These are phyloP conservation scores for Pezicula carpinea DNA, from an alignment of 2,329 filamentous ascomycete genomes.

Conservation along the genomic window DNA sequence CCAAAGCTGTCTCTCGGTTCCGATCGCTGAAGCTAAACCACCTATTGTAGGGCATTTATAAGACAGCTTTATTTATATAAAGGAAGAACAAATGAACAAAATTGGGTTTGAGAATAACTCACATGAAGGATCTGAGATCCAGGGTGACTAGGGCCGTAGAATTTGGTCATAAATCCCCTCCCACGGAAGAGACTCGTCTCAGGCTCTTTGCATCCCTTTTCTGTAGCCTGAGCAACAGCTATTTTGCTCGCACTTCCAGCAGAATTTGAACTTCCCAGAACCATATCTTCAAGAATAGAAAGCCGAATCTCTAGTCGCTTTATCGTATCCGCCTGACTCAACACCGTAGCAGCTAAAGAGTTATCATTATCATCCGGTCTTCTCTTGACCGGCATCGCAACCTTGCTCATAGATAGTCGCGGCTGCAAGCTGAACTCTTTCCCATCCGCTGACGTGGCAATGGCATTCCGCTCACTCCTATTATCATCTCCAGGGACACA, in stretches of 20 bases:
- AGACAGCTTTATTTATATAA: too few species aligned
- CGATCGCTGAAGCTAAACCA: background rate
- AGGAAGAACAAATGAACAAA: background rate
- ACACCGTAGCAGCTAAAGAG: background rate
- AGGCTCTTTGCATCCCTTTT: background rate
- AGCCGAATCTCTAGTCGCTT: background rate
- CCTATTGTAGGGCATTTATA: too few species aligned
- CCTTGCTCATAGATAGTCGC: background rate
- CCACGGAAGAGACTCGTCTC: background rate
- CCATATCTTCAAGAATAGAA: background rate
- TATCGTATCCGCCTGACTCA: background rate
- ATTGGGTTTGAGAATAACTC: background rate
- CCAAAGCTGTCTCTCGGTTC: background rate
- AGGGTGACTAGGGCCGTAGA: conserved; percentile 2
- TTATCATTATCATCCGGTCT: background rate
- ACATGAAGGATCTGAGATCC: background rate
- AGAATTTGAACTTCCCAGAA: background rate
- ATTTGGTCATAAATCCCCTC: conserved; percentile 4
- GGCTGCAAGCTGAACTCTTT: background rate
- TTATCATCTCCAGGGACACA: background rate
- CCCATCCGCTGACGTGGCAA: background rate
- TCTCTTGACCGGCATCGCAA: background rate
- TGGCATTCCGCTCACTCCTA: background rate
- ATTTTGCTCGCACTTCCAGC: background rate
- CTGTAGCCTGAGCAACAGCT: background rate